A percentile compares a stretch with the other conserved stretches of the same genome.
phyloP scores from a whole-genome alignment of 2,329 filamentous ascomycete genomes.

The Ascosphaera apis region DNA sequence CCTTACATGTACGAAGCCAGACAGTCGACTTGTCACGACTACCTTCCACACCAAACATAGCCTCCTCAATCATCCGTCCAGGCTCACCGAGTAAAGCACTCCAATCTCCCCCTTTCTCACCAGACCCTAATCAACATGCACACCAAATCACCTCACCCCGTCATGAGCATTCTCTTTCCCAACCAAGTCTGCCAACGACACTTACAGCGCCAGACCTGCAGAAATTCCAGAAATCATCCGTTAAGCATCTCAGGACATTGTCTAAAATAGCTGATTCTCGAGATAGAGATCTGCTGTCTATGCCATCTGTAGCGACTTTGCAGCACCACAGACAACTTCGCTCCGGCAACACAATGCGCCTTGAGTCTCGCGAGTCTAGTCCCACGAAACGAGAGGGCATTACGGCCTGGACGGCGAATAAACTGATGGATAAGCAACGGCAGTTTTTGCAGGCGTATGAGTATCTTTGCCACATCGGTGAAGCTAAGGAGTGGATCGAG shows the following conservation, averaged over 20 bases:
- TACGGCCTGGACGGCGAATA: constrained; percentile 57
- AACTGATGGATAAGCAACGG: constrained; percentile 98
- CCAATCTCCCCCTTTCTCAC: constrained; percentile 8
- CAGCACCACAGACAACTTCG: constrained; percentile 45
- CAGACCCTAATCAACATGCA: constrained; percentile 13
- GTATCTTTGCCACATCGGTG: constrained; percentile 94
- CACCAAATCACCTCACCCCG: constrained; percentile 15
- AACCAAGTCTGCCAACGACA: constrained; percentile 7
- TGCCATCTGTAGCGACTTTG: constrained; percentile 61
- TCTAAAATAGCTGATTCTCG: constrained; percentile 60
- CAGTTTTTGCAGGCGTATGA: constrained; percentile 95
- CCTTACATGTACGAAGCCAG: not conserved
- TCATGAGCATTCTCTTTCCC: constrained; percentile 5
- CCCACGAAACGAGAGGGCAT: constrained; percentile 23
- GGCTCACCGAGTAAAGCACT: not conserved
- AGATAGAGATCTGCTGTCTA: constrained; percentile 64
- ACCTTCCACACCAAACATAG: not conserved
- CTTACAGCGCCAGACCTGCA: constrained; percentile 49
- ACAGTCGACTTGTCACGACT: not conserved
- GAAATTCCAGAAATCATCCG: constrained; percentile 67
- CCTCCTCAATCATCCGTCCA: not conserved
- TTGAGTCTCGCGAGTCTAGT: constrained; percentile 12
- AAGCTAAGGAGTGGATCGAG: constrained; percentile 98
- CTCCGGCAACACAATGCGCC: constrained; percentile 26
- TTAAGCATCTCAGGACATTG: constrained; percentile 66